Evolutionary conservation across 202 grass and related monocot species (phyloP), one percentile per base, ranked within the genome.

Genomic region (Hordeum pubiflorum): DNA sequence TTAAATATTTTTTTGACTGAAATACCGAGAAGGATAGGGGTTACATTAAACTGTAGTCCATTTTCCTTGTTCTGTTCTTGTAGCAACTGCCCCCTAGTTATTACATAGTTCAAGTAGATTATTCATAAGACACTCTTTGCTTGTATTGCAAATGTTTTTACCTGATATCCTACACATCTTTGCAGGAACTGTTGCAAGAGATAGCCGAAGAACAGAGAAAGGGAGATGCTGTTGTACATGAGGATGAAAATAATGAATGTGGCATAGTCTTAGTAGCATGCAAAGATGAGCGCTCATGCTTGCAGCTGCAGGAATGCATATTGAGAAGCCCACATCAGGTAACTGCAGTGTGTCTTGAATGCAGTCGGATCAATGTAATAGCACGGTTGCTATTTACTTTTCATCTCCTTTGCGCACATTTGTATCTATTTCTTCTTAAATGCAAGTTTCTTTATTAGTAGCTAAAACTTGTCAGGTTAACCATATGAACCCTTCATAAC

Each of bases 231-330:
- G 81, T 43, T 34, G 46, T 80, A 36, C 20, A 32, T 74, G 76
- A 83, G 67, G 84, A 84, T 48, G 74, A 38, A 83, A 76, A 40
- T 69, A 68, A 86, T 74, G 59, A 75, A 55, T 89, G 52, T 61
- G 84, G 89, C 77, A 89, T 85, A 77, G 86, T 97, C 83, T 79
- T 94, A 75, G 86, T 97, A 77, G 87, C 90, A 82, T 97, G 95
- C 82, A 98, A 98, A 91, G 92, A 98, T 81, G 95, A 98, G 65
- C 52, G 80, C 21, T 88, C 95, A 83, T 98, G 95, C 55, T 84
- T 98, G 88, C 92, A 98, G 71, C 86, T 98, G 67, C 86, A 94
- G 76, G 92, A 91, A 77, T 98, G 90, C 82, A 91, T 98, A 79
- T 85, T 80, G 55, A 98, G 85, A 88, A 74, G 85, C 36, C 68